phyloP scores from a whole-genome alignment of 805 yeast genomes.

The Cyberlindnera bimundalis region DNA sequence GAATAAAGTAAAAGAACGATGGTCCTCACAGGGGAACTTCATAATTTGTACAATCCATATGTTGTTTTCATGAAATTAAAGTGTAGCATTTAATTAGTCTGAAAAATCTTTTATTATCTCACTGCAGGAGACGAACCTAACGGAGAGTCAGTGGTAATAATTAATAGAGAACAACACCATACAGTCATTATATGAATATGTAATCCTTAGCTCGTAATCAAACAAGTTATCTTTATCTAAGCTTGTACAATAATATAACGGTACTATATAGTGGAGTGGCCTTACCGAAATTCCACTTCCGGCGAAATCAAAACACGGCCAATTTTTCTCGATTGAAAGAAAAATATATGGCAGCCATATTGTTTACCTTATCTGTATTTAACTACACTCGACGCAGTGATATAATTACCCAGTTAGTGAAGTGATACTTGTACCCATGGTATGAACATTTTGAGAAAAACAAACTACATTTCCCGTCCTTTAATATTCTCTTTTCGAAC shows the following conservation, averaged over 20 bases:
- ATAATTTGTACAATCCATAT: constrained; percentile 14
- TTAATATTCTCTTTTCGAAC: not conserved
- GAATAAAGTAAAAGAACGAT: constrained; percentile 8
- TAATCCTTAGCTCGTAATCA: too few relatives aligned
- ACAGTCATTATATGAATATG: too few relatives aligned
- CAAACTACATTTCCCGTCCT: not conserved
- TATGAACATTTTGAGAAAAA: not conserved
- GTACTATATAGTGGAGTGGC: too few relatives aligned
- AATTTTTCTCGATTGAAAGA: constrained; percentile 1
- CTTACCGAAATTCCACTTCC: constrained; percentile 1
- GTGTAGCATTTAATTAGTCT: too few relatives aligned
- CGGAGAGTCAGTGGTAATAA: too few relatives aligned
- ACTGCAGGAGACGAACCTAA: too few relatives aligned
- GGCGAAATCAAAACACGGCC: constrained; percentile 7
- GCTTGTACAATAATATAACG: too few relatives aligned
- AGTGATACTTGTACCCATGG: not conserved
- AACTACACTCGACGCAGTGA: not conserved
- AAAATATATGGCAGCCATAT: too few relatives aligned
- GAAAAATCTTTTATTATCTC: too few relatives aligned
- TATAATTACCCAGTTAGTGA: not conserved
- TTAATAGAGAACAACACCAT: too few relatives aligned
- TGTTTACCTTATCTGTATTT: not conserved
- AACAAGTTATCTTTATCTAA: too few relatives aligned
- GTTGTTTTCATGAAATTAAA: constrained; percentile 7
- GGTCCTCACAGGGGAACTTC: constrained; percentile 12